phyloP scores from a whole-genome alignment of 495 filamentous ascomycete species.

The Penicillium tannophilum region DNA sequence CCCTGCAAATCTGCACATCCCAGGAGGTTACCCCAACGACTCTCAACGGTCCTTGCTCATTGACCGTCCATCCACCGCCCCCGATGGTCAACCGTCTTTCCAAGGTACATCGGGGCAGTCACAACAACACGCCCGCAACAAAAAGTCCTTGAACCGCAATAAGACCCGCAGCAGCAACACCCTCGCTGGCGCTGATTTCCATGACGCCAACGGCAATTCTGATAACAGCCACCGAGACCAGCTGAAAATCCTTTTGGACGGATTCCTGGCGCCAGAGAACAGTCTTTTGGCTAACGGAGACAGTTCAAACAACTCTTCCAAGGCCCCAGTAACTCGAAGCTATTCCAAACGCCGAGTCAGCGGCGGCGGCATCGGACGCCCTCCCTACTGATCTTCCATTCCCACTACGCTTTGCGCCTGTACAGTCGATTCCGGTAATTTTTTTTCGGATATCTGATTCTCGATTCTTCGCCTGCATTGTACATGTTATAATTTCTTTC shows the following conservation, averaged over 20 bases:
- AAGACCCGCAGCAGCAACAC: constrained; percentile 43
- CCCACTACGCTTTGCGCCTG: constrained; percentile 11
- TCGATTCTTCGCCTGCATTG: constrained; percentile 12
- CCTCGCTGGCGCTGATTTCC: constrained; percentile 28
- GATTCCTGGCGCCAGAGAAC: constrained; percentile 35
- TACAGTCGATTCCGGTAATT: constrained; percentile 19
- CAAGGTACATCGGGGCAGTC: constrained; percentile 20
- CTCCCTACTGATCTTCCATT: constrained; percentile 39
- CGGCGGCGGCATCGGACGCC: constrained; percentile 44
- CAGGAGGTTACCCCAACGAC: constrained; percentile 40
- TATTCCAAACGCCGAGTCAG: constrained; percentile 29
- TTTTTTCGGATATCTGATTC: constrained; percentile 9
- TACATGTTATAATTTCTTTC: constrained; percentile 25
- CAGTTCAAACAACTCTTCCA: constrained; percentile 16
- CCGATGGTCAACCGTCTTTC: constrained; percentile 25
- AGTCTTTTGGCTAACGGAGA: constrained; percentile 20
- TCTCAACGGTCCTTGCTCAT: constrained; percentile 39
- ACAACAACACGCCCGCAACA: constrained; percentile 15
- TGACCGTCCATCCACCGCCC: constrained; percentile 42
- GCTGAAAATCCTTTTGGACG: constrained; percentile 41
- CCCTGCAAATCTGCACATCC: constrained; percentile 39
- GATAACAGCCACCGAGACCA: constrained; percentile 33
- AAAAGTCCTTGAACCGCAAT: constrained; percentile 34
- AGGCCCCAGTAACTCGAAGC: constrained; percentile 19
- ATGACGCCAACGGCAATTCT: constrained; percentile 17